Evolutionary conservation across 169 alveolate species (phyloP).

Genomic region (Plasmodium cynomolgi): DNA sequence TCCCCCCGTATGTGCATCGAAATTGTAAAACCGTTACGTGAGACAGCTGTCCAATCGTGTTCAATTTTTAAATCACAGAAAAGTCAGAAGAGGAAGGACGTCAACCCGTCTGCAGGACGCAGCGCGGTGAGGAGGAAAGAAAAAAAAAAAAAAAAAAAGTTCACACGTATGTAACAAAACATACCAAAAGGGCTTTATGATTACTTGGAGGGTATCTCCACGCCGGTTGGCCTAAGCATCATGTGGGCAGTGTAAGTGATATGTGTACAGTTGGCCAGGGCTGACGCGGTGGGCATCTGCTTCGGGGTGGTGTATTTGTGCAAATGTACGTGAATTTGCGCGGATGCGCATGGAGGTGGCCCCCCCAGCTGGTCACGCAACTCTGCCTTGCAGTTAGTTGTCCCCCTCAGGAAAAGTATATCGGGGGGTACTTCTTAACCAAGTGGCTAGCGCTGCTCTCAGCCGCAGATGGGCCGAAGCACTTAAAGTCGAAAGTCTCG

Average conservation of each 20-base stretch:
- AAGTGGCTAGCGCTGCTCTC: neutral
- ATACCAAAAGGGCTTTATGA: neutral
- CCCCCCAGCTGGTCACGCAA: neutral
- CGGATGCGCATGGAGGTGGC: neutral
- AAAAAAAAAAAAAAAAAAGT: no score
- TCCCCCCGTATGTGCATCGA: no score
- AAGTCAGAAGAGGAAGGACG: neutral
- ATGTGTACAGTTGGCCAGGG: no score
- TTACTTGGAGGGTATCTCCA: neutral
- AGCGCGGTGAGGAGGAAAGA: neutral
- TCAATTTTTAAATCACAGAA: neutral
- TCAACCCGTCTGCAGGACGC: neutral
- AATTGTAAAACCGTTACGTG: neutral
- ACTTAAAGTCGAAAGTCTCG: constrained; percentile 8
- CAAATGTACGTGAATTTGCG: no score
- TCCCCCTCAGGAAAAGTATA: constrained; percentile 28
- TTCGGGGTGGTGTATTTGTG: no score
- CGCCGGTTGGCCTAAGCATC: neutral
- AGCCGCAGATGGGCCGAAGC: constrained; percentile 34
- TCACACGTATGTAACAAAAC: no score
- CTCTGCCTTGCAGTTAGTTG: neutral
- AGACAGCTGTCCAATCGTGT: neutral
- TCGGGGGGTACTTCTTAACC: constrained; percentile 38
- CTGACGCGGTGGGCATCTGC: no score
- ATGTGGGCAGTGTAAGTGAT: neutral